Evolutionary conservation across 805 yeast genomes (phyloP).

Genomic region (Metschnikowia bowlesiae): DNA sequence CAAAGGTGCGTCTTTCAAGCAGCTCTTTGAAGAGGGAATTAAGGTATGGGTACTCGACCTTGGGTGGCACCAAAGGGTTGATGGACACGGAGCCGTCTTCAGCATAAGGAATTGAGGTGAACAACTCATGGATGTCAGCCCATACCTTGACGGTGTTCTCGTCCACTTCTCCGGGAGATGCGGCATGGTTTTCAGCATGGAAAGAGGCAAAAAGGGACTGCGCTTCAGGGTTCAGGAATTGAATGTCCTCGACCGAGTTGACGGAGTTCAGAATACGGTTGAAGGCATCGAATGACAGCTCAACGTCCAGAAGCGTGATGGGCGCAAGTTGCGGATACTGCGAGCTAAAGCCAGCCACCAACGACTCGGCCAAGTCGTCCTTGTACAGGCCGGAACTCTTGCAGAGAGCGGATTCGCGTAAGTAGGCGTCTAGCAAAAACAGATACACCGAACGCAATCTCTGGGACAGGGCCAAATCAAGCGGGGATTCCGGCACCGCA

Average conservation of each 20-base stretch:
- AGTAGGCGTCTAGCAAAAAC: slow-evolving; percentile 23
- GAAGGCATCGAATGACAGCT: slow-evolving; percentile 24
- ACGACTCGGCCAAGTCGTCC: slow-evolving; percentile 1
- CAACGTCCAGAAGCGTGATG: slow-evolving; percentile 24
- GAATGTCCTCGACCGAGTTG: slow-evolving; percentile 24
- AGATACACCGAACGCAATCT: slow-evolving; percentile 16
- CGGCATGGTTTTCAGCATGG: not conserved
- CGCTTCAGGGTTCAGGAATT: slow-evolving; percentile 23
- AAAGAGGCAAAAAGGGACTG: slow-evolving; percentile 16
- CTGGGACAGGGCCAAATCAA: slow-evolving; percentile 13
- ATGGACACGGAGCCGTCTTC: slow-evolving; percentile 9
- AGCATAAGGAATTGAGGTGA: slow-evolving; percentile 21
- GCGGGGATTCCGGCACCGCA: slow-evolving; percentile 13
- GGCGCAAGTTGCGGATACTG: slow-evolving; percentile 20
- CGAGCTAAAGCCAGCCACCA: slow-evolving; percentile 17
- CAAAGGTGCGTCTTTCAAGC: not conserved
- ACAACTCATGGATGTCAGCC: slow-evolving; percentile 27
- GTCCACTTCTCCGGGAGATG: not conserved
- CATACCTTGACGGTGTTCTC: slow-evolving; percentile 20
- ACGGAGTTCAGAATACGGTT: slow-evolving; percentile 26
- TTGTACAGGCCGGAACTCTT: not conserved
- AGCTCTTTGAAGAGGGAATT: not conserved
- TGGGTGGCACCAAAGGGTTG: slow-evolving; percentile 1
- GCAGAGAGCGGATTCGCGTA: slow-evolving; percentile 20
- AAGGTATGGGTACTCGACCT: not conserved